phyloP scores from a whole-genome alignment of 2,329 filamentous ascomycete species.

The Scedosporium minutisporum region DNA sequence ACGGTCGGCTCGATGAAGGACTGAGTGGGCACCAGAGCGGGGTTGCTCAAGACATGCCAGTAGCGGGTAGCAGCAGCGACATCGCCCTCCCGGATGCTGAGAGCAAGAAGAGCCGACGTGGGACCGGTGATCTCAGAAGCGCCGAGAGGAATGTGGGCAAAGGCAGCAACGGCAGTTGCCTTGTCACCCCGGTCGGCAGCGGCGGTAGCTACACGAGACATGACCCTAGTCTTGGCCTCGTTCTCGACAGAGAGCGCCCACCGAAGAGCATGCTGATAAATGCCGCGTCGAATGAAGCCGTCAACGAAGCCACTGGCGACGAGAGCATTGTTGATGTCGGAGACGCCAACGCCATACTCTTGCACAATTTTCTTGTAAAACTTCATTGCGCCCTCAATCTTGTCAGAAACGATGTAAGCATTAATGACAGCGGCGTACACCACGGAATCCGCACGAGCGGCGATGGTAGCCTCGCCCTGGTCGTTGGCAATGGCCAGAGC shows the following conservation, averaged over 20 bases:
- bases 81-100: conserved; percentile 76
- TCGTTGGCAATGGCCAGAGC: conserved; percentile 78
- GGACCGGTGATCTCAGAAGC: conserved; percentile 43
- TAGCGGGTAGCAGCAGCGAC: conserved; percentile 67
- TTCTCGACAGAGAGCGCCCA: conserved; percentile 59
- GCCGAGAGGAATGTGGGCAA: conserved; percentile 45
- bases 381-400: conserved; percentile 69
- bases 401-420: conserved; percentile 75
- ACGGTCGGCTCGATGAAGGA: conserved; percentile 77
- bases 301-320: conserved; percentile 69
- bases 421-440: conserved; percentile 90
- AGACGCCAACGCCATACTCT: conserved; percentile 47
- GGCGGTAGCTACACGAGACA: conserved; percentile 63
- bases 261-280: conserved; percentile 62
- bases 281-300: conserved; percentile 60
- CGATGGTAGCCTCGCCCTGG: conserved; percentile 56
- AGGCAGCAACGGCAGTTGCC: conserved; percentile 57
- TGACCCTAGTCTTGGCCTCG: conserved; percentile 45
- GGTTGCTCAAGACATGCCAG: conserved; percentile 64
- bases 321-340: conserved; percentile 61
- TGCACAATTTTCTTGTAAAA: conserved; percentile 75
- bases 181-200: conserved; percentile 74
- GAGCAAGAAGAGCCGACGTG: conserved; percentile 73
- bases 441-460: conserved; percentile 66
- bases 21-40: conserved; percentile 48